Evolutionary conservation across 371 early-diverging fungal genomes (phyloP).

Genomic region (Mycotypha africana): DNA sequence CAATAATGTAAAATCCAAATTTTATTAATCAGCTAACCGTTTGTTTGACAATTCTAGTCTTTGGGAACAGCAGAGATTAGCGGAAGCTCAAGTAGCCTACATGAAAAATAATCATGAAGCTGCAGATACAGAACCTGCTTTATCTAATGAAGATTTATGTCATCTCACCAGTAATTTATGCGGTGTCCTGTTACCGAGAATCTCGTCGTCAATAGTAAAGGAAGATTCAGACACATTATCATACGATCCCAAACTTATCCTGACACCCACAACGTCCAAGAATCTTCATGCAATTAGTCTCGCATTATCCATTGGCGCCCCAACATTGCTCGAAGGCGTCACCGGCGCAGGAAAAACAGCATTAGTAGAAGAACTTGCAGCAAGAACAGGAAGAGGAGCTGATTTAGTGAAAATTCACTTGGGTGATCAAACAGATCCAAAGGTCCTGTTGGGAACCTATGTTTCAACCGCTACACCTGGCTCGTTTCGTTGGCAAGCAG

Average conservation of each 20-base stretch:
- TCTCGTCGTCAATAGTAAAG: slow-evolving; percentile 8
- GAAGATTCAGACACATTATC: slow-evolving; percentile 5
- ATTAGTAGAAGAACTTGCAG: slow-evolving; percentile 88
- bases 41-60: no score
- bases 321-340: slow-evolving; percentile 90
- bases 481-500: slow-evolving; percentile 94
- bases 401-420: slow-evolving; percentile 95
- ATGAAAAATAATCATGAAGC: slow-evolving; percentile 34
- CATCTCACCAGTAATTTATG: slow-evolving; percentile 59
- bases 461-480: slow-evolving; percentile 92
- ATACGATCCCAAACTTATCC: slow-evolving; percentile 48
- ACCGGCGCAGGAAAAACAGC: slow-evolving; percentile 96
- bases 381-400: slow-evolving; percentile 58
- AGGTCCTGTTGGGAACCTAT: slow-evolving; percentile 96
- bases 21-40: neutral
- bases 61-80: slow-evolving; percentile 38
- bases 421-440: slow-evolving; percentile 98
- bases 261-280: slow-evolving; percentile 67
- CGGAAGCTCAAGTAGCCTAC: slow-evolving; percentile 29
- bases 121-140: slow-evolving; percentile 6
- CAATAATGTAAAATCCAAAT: neutral
- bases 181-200: slow-evolving; percentile 53
- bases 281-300: slow-evolving; percentile 76
- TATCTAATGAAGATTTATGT: slow-evolving; percentile 45
- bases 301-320: slow-evolving; percentile 81